These are phyloP conservation scores for Tubosaeta sp. DNA, from an alignment of 768 basidiomycete species.

Conservation along the genomic window DNA sequence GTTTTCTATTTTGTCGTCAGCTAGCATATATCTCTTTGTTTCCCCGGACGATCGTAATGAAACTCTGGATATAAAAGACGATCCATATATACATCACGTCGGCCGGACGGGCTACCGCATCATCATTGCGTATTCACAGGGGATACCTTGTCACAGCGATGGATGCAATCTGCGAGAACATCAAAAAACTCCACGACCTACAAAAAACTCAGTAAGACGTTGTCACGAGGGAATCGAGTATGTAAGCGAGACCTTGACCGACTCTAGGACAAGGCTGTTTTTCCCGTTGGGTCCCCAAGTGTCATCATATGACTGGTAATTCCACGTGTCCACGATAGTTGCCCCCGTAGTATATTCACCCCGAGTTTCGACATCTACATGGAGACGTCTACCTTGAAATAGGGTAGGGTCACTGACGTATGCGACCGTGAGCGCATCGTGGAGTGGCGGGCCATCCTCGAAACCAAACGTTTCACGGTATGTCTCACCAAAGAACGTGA, in stretches of 20 bases:
- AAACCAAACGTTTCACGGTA: constrained; percentile 81
- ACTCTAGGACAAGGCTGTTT: constrained; percentile 70
- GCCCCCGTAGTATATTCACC: constrained; percentile 68
- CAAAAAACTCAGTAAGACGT: constrained; percentile 1
- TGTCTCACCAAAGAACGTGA: constrained; percentile 67
- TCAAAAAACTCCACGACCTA: constrained; percentile 66
- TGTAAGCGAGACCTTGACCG: constrained; percentile 50
- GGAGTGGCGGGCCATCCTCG: constrained; percentile 79
- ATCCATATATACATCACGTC: not conserved
- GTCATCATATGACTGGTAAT: constrained; percentile 53
- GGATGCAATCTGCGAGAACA: constrained; percentile 57
- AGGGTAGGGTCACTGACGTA: constrained; percentile 68
- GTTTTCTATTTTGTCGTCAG: too few relatives aligned
- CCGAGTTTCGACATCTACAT: constrained; percentile 78
- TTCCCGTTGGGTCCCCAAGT: constrained; percentile 71
- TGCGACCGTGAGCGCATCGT: constrained; percentile 80
- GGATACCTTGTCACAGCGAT: constrained; percentile 53
- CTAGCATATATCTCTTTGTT: too few relatives aligned
- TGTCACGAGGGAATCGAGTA: not conserved
- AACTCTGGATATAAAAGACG: too few relatives aligned
- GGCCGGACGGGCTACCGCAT: not conserved
- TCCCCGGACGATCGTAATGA: too few relatives aligned
- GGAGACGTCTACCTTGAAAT: constrained; percentile 58
- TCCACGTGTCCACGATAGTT: constrained; percentile 77
- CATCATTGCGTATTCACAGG: constrained; percentile 47